Evolutionary conservation across 768 basidiomycete genomes (phyloP), one percentile per base, ranked within the genome.

Genomic region (Kwoniella dejecticola): DNA sequence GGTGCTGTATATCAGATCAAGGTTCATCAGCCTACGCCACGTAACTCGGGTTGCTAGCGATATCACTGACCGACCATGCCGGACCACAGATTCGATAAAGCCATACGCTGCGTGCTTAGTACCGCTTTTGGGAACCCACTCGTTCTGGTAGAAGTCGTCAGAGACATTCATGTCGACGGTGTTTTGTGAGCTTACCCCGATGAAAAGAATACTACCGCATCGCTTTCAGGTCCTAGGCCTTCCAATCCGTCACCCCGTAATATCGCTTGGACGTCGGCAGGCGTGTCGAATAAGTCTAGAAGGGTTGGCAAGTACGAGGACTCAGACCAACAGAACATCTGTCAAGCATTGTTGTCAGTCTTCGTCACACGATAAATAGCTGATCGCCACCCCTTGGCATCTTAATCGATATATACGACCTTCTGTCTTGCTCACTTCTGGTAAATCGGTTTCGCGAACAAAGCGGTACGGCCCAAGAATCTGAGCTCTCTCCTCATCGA

Each of bases 191-290:
- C 31, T 38, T 31, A 74, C 72, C 73, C 73, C 31, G 71, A 72
- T 13, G 74, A 67, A 42, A 72, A 75, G 66, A 75, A 75, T 49
- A 72, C 71, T 27, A 72, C 69, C 6, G 64, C 74, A 46, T 72
- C 74, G 27, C 65, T 66, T 53, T 75, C 74, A 10, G 71, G 74
- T 48, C 59, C 52, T 5, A 75, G 45, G 0, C 8, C 27, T 27
- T 63, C 58, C 12, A 73, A 15, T 0, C 59, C 66, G 15, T 48
- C 60, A 0, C 52, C 60, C 0, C 31, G 11, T 21, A 60, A 21
- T 46, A 60, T 46, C 13, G 41, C 8, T 13, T 21, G 5, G 11
- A 47, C 52, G 17, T 60, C 58, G 1, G 27, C 7, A 38, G 60
- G 60, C 1, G 60, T 62, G 15, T 47, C 17, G 33, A 62, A 62